Conservation (phyloP, 2,329 filamentous ascomycete species). For the Aspergillus ochraceoroseus region DNA sequence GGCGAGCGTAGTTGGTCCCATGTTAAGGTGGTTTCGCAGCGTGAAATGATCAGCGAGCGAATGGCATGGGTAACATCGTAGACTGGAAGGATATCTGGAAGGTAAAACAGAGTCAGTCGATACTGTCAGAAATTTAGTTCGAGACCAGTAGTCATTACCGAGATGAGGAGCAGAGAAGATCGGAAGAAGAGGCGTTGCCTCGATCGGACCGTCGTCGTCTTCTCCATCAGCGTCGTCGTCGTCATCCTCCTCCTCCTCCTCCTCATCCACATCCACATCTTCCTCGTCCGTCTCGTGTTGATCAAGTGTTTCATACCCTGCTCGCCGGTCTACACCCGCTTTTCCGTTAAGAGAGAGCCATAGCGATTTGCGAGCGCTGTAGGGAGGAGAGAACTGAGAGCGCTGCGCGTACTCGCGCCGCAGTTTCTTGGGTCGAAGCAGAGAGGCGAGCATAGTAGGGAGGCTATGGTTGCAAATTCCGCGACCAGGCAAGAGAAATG, state of each 20-base stretch:
- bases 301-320: constrained; percentile 20
- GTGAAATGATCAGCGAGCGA: constrained; percentile 72
- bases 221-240: constrained; percentile 38
- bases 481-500: background rate
- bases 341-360: constrained; percentile 20
- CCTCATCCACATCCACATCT: constrained; percentile 40
- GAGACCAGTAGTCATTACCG: constrained; percentile 48
- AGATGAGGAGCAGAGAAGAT: constrained; percentile 76
- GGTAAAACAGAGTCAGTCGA: background rate
- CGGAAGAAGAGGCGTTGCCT: constrained; percentile 58
- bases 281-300: constrained; percentile 31
- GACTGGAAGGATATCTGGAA: constrained; percentile 72
- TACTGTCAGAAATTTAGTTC: background rate
- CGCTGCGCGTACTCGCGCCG: constrained; percentile 23
- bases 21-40: constrained; percentile 84
- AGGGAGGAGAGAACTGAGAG: constrained; percentile 30
- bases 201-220: constrained; percentile 43
- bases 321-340: constrained; percentile 6
- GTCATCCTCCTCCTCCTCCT: constrained; percentile 41
- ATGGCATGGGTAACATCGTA: constrained; percentile 90
- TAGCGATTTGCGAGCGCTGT: constrained; percentile 23
- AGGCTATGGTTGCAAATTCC: background rate
- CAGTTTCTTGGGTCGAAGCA: constrained; percentile 31
- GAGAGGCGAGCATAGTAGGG: constrained; percentile 30
- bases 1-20: constrained; percentile 97